Base-by-base conservation (phyloP, 1,284 basidiomycete genomes). In the Nidula niveotomentosa region DNA sequence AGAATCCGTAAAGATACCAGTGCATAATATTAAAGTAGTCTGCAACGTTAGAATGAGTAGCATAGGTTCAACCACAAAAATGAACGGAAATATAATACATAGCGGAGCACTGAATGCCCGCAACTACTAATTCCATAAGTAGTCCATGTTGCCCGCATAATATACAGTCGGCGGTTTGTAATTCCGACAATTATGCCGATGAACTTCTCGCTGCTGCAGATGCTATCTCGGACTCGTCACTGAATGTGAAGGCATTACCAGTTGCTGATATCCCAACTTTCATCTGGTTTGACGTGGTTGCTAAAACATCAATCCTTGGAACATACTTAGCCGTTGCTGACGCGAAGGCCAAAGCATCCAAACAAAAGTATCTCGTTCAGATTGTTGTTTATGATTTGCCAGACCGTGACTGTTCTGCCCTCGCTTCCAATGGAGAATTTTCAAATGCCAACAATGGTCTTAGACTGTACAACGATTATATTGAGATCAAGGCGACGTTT, bases 371-470 rank as follows among this genome's bases (percentile, higher is more conserved):
- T 60, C 64, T 86, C 50, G 76, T 86, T 30, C 82, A 83, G 62
- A 84, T 86, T 57, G 83, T 86, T 58, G 78, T 86, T 48, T 85
- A 85, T 67, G 82, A 85, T 63, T 65, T 78, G 45, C 84, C 84
- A 45, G 82, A 84, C 59, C 81, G 84, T 69, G 84, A 86, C 60
- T 86, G 85, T 62, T 80, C 83, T 55, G 85, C 84, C 54, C 69
- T 74, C 59, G 83, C 84, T 30, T 86, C 84, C 46, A 86, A 86
- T 62, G 84, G 84, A 71, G 84, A 85, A 68, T 84, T 84, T 71
- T 71, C 69, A 49, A 82, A 85, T 61, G 78, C 79, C 51, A 69
- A 85, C 66, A 74, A 76, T 62, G 83, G 84, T 55, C 72, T 78
- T 53, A 74, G 73, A 53, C 79, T 82, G 62, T 85, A 86, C 73